A percentile compares a stretch with the other conserved stretches of the same genome.
Conservation (phyloP, 345 rosid genomes). For the Cardamine chenopodiifolia region DNA sequence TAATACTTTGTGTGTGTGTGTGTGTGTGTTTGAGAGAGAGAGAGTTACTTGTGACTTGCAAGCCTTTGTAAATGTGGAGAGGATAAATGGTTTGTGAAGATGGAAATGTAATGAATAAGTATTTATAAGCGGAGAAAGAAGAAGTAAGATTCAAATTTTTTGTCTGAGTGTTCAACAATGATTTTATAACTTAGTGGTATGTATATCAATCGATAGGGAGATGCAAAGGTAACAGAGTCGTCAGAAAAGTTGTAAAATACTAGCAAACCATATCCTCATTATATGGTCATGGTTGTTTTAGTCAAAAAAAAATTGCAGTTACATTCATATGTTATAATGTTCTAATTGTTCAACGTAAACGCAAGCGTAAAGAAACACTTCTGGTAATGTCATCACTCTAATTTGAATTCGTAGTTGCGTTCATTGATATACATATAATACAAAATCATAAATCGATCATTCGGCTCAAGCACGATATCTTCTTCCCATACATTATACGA, state of each 20-base stretch:
- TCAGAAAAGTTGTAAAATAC: neutral
- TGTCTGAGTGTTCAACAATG: slow-evolving; percentile 23
- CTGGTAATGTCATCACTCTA: neutral
- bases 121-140: slow-evolving; percentile 33
- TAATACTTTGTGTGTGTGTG: neutral
- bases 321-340: neutral
- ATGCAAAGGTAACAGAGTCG: neutral
- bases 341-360: neutral
- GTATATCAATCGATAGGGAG: slow-evolving; percentile 4
- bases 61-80: slow-evolving; percentile 27
- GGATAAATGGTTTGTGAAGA: slow-evolving; percentile 29
- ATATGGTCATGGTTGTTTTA: neutral
- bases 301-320: neutral
- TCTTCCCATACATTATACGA: neutral
- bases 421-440: neutral
- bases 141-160: slow-evolving; percentile 7
- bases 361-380: neutral
- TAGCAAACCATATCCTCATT: slow-evolving; percentile 15
- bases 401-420: neutral
- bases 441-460: neutral
- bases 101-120: slow-evolving; percentile 21
- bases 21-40: slow-evolving; percentile 9
- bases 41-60: slow-evolving; percentile 24
- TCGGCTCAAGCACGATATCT: neutral
- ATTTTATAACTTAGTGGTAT: slow-evolving; percentile 22